Evolutionary conservation across 225 moss, liverwort and hornwort species (phyloP), one percentile per base, ranked within the genome.

Genomic region (Antitrichia curtipendula): DNA sequence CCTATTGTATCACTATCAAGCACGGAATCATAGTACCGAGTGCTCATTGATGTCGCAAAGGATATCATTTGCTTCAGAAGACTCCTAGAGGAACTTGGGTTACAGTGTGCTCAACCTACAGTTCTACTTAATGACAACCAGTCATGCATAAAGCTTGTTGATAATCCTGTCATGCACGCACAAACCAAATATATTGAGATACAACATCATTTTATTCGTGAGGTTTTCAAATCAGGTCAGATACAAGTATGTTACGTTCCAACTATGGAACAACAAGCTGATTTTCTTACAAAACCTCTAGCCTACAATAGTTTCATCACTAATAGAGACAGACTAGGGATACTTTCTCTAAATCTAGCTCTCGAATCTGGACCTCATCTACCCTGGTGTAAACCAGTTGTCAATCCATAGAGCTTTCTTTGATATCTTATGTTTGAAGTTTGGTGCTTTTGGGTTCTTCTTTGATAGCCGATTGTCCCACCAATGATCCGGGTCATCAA

Each of bases 211-310:
- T 65, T 10, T 21, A 65, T 65, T 36, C 2, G 11, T 20, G 11
- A 65, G 0, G 6, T 65, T 21, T 36, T 11, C 10, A 65, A 65
- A 10, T 20, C 6, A 11, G 2, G 20, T 0, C n/a, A 36, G 1
- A 6, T 36, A 20, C 3, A 65, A 0, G n/a, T n/a, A 21, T 1
- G 6, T 20, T n/a, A 65, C 2, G 7, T 65, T 65, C 6, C 6
- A 1, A 65, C 11, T 3, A 3, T 2, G 2, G 2, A 65, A 1
- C 2, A 65, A 2, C 0, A 65, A 3, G 7, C 4, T 0, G 3
- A 65, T 36, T 65, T 65, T 12, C 12, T 65, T 11, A n/a, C n/a
- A 11, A 66, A n/a, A 3, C n/a, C n/a, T 12, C 3, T 66, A 0
- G 0, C n/a, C 2, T 65, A 65, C 20, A n/a, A 21, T 3, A n/a